Percentiles rank a stretch among this genome's conserved stretches.
phyloP scores from a whole-genome alignment of 441 rosid genomes.

The Syzygium syzygioides region DNA sequence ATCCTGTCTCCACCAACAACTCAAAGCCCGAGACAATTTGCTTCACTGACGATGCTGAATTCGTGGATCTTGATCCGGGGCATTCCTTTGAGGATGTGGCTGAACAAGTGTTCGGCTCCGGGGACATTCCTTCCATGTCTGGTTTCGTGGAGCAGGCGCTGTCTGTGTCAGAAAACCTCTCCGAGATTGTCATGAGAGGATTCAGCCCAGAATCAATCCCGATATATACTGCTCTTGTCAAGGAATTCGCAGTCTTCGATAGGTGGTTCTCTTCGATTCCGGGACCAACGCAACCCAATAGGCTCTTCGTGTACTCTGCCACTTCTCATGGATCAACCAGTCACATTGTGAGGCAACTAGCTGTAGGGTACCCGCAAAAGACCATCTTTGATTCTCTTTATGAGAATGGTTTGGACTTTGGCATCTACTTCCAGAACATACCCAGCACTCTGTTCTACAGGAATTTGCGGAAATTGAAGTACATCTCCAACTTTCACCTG shows the following conservation, averaged over 20 bases:
- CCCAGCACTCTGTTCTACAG: constrained; percentile 84
- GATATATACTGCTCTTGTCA: constrained; percentile 50
- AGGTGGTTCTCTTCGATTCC: constrained; percentile 96
- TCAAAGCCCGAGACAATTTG: constrained; percentile 37
- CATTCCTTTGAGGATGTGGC: constrained; percentile 85
- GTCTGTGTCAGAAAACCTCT: constrained; percentile 54
- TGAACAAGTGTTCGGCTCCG: constrained; percentile 74
- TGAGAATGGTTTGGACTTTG: constrained; percentile 59
- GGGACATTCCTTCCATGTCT: constrained; percentile 66
- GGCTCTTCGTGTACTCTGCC: constrained; percentile 84
- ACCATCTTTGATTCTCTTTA: constrained; percentile 84
- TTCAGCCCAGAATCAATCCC: constrained; percentile 73
- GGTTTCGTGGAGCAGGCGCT: constrained; percentile 91
- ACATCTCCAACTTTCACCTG: constrained; percentile 56
- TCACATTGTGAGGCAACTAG: constrained; percentile 73
- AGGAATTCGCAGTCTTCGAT: constrained; percentile 82
- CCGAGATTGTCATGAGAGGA: constrained; percentile 84
- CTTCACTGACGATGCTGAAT: constrained; percentile 78
- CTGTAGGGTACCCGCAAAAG: constrained; percentile 80
- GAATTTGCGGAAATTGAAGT: constrained; percentile 76
- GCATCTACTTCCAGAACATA: constrained; percentile 71
- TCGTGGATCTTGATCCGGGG: constrained; percentile 98
- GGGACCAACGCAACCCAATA: constrained; percentile 95
- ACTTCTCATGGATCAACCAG: constrained; percentile 94
- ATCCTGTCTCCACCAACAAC: constrained; percentile 46